Base-by-base conservation (phyloP, 2,329 filamentous ascomycete species). In the Aspergillus ochraceoroseus region DNA sequence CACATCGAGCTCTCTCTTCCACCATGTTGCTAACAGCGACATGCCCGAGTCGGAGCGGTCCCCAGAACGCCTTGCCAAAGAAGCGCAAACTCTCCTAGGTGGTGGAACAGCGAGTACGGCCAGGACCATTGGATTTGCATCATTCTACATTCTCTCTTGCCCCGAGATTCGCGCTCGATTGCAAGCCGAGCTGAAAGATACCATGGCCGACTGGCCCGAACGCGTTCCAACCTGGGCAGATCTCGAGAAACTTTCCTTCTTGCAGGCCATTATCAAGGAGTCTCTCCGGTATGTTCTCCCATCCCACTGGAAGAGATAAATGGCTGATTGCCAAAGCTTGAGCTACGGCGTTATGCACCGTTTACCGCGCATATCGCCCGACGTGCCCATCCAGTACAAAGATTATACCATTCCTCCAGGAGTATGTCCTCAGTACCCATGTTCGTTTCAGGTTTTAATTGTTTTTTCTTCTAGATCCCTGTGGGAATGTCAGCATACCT, bases 291-390 rank as follows among this genome's bases (percentile, higher is more conserved):
- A 36, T 12, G 19, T 14, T 18, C 8, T 18, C 13, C 22, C 22
- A 4, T 12, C 14, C 27, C 12, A 32, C 27, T 8, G 14, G 13
- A 18, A 31, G 12, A 25, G 18, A n/a, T n/a, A n/a, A n/a, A n/a
- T n/a, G n/a, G 17, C 2, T 22, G 14, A 26, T 13, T 7, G 55
- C 2, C 46, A 67, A n/a, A 61, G 68, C 1, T 41, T 71, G 4
- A 61, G 62, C 17, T 68, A 67, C 14, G 63, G 60, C 1, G 58
- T 63, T 0, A 48, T 51, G 22, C 53, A 47, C 38, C 53, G 53
- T 14, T 50, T 58, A 23, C 57, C 57, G 33, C 60, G 58, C 6
- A 46, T 55, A 14, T 49, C 47, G 4, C 36, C 36, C 5, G 36
- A 38, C 28, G n/a, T 22, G 19, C 7, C 22, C 25, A 38, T 26